These are phyloP conservation scores for Santalum album DNA, from an alignment of 164 flowering plant species.

Conservation along the genomic window DNA sequence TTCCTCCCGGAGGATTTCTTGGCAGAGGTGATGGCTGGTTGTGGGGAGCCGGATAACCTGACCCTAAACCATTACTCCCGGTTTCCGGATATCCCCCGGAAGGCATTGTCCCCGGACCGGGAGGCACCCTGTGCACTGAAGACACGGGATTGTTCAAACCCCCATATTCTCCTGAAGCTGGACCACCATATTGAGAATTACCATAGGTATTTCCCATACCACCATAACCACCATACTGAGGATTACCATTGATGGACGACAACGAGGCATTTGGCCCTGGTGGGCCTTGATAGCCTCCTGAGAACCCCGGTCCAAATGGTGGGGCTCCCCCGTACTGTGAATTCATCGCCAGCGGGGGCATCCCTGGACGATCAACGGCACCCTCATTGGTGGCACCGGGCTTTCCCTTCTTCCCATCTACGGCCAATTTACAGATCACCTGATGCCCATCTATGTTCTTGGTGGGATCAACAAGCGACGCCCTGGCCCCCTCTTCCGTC, in stretches of 20 bases:
- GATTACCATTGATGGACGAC: neutral
- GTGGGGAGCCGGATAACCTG: neutral
- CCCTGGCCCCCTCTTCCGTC: slow-evolving; percentile 1
- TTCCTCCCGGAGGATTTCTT: neutral
- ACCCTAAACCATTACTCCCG: neutral
- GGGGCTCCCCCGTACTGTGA: neutral
- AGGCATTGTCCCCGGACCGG: neutral
- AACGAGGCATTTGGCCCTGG: neutral
- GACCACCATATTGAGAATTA: neutral
- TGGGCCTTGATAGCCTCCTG: neutral
- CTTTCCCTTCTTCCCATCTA: slow-evolving; percentile 4
- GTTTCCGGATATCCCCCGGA: slow-evolving; percentile 2
- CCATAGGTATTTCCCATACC: neutral
- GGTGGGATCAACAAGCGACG: slow-evolving; percentile 1
- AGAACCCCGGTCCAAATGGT: neutral
- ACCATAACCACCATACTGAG: slow-evolving; percentile 2
- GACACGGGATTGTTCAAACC: slow-evolving; percentile 1
- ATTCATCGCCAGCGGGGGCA: neutral
- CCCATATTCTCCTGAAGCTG: neutral
- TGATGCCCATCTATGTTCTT: slow-evolving; percentile 5
- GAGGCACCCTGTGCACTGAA: slow-evolving; percentile 1
- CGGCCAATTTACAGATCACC: slow-evolving; percentile 1
- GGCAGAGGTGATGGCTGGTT: slow-evolving; percentile 1
- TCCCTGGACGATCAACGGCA: neutral
- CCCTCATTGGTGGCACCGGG: neutral